phyloP scores from a whole-genome alignment of 2,329 filamentous ascomycete genomes.

The Phaeosphaeriaceae sp. region DNA sequence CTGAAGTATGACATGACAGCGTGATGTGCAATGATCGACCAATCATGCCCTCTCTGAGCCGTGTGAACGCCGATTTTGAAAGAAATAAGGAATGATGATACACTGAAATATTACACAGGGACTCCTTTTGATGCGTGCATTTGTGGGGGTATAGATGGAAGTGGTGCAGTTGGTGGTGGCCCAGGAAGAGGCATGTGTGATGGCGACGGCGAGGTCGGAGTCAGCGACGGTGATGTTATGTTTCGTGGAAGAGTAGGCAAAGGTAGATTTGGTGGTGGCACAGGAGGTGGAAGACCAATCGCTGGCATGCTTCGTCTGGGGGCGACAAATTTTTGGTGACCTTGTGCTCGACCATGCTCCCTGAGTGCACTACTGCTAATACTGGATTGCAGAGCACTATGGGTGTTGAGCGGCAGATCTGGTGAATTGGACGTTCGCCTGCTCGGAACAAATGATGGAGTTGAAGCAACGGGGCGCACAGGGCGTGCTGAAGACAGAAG shows the following conservation, averaged over 20 bases:
- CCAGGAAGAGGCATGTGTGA: conserved; percentile 12
- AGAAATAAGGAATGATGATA: not conserved
- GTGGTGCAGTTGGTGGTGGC: conserved; percentile 15
- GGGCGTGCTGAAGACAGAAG: conserved; percentile 49
- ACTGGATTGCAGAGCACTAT: conserved; percentile 19
- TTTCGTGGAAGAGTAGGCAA: conserved; percentile 48
- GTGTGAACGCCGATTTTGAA: not conserved
- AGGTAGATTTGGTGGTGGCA: conserved; percentile 55
- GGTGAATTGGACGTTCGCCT: conserved; percentile 28
- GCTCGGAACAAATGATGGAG: conserved; percentile 40
- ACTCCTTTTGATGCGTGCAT: not conserved
- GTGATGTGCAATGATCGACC: not conserved
- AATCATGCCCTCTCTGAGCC: not conserved
- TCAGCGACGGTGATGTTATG: conserved; percentile 25
- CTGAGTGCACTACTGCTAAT: conserved; percentile 36
- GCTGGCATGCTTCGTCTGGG: conserved; percentile 46
- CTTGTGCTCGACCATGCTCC: conserved; percentile 22
- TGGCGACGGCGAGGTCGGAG: conserved; percentile 17
- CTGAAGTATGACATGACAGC: not conserved
- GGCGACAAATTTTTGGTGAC: conserved; percentile 24
- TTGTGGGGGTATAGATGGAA: conserved; percentile 13
- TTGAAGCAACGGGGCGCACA: conserved; percentile 33
- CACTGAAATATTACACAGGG: not conserved
- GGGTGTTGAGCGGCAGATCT: conserved; percentile 4
- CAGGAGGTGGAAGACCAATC: conserved; percentile 53